These are phyloP conservation scores for Ophiocordyceps robertsii DNA, from an alignment of 2,329 filamentous ascomycete genomes.

Conservation along the genomic window DNA sequence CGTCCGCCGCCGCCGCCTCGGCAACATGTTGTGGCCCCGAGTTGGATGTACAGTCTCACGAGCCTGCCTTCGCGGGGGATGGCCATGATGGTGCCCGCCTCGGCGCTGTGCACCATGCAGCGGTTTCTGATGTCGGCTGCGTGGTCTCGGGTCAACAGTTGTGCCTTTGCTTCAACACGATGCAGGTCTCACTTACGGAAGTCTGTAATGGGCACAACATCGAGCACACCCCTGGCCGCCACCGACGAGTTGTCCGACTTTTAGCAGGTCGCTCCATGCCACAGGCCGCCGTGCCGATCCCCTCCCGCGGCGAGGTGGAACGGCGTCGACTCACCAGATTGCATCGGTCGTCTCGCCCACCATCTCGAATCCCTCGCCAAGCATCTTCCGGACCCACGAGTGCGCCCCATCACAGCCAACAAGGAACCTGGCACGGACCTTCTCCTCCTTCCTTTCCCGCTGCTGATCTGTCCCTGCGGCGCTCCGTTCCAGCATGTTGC, in stretches of 20 bases:
- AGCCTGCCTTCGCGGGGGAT: slow-evolving; percentile 51
- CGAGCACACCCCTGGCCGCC: slow-evolving; percentile 25
- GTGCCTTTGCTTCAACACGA: not conserved
- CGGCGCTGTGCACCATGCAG: slow-evolving; percentile 43
- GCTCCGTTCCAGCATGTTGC: slow-evolving; percentile 27
- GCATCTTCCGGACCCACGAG: slow-evolving; percentile 46
- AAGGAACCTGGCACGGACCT: slow-evolving; percentile 38
- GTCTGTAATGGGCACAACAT: slow-evolving; percentile 28
- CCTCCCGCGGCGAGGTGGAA: not conserved
- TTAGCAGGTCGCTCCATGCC: no score
- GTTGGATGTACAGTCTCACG: slow-evolving; percentile 52
- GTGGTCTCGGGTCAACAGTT: not conserved
- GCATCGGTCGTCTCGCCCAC: slow-evolving; percentile 41
- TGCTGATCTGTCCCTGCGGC: slow-evolving; percentile 18
- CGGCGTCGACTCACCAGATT: slow-evolving; percentile 26
- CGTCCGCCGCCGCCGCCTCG: no score
- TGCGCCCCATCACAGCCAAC: slow-evolving; percentile 58
- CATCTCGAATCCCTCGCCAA: slow-evolving; percentile 36
- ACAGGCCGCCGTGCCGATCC: no score
- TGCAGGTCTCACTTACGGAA: slow-evolving; percentile 26
- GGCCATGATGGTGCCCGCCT: slow-evolving; percentile 46
- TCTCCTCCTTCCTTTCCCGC: slow-evolving; percentile 9
- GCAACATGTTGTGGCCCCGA: slow-evolving; percentile 31
- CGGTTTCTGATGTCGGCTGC: slow-evolving; percentile 39
- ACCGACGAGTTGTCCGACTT: not conserved